phyloP scores from a whole-genome alignment of 106 monocot genomes.

The Platanthera guangdongensis region DNA sequence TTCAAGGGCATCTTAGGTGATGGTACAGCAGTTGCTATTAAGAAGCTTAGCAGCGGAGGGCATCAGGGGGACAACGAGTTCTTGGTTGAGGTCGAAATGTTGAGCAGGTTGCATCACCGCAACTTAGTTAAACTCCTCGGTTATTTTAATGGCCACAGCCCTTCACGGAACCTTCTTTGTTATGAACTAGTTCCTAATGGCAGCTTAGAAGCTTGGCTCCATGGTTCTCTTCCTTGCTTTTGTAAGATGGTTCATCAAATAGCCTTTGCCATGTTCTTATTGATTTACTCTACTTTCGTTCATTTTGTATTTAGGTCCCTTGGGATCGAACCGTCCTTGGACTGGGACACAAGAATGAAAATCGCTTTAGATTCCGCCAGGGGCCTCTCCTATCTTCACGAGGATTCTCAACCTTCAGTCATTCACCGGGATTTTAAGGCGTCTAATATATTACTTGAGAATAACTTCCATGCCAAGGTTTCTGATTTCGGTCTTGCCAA shows the following conservation, averaged over 20 bases:
- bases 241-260: neutral
- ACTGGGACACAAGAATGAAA: conserved; percentile 98
- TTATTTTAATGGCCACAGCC: conserved; percentile 65
- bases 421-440: conserved; percentile 98
- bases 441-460: conserved; percentile 94
- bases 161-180: conserved; percentile 74
- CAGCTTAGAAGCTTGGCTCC: conserved; percentile 95
- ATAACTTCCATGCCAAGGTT: conserved; percentile 92
- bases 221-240: conserved; percentile 38
- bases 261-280: neutral
- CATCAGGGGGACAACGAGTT: conserved; percentile 97
- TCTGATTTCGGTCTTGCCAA: conserved; percentile 97
- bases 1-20: conserved; percentile 77
- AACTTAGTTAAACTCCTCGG: conserved; percentile 97
- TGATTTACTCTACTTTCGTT: neutral
- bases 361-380: conserved; percentile 97
- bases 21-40: conserved; percentile 92
- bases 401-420: conserved; percentile 99
- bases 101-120: conserved; percentile 90
- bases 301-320: conserved; percentile 37
- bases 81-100: conserved; percentile 94
- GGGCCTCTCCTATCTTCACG: conserved; percentile 89
- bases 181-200: conserved; percentile 98
- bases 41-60: conserved; percentile 82
- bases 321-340: conserved; percentile 79